Conservation (phyloP, 2,329 filamentous ascomycete genomes). For the Malbranchea cinnamomea region DNA sequence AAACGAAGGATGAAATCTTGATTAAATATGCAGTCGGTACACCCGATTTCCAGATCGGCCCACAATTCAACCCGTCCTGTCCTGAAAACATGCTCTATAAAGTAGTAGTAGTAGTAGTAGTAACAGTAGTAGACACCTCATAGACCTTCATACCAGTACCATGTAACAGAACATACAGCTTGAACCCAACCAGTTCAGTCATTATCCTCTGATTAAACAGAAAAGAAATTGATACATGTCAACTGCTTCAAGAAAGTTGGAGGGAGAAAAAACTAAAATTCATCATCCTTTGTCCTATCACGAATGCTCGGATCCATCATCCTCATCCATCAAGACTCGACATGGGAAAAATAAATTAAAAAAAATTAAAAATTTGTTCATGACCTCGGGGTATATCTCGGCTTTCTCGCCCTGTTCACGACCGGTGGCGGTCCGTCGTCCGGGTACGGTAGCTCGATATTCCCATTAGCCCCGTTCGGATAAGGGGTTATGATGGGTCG, state of each 20-base stretch:
- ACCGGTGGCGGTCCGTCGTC: slow-evolving; percentile 66
- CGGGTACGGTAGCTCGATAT: slow-evolving; percentile 55
- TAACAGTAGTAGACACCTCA: no score
- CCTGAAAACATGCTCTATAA: no score
- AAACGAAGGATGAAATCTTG: slow-evolving; percentile 12
- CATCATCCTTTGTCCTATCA: no score
- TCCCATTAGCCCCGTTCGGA: slow-evolving; percentile 11
- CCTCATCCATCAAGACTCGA: slow-evolving; percentile 5
- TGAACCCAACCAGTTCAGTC: no score
- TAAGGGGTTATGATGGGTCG: slow-evolving; percentile 8
- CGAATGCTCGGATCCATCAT: no score
- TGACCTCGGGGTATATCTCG: slow-evolving; percentile 48
- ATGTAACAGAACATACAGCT: no score
- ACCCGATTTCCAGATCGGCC: slow-evolving; percentile 4
- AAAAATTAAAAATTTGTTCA: background rate
- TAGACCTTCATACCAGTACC: no score
- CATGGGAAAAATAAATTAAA: background rate
- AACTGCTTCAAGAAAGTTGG: background rate
- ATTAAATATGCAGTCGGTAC: slow-evolving; percentile 1
- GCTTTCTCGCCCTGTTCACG: slow-evolving; percentile 77
- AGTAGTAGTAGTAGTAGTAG: no score
- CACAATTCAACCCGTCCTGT: no score
- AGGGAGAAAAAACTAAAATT: no score
- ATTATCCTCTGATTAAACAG: no score
- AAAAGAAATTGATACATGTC: no score